Evolutionary conservation across 371 early-diverging fungal genomes (phyloP).

Genomic region (Enterocytospora artemiae): DNA sequence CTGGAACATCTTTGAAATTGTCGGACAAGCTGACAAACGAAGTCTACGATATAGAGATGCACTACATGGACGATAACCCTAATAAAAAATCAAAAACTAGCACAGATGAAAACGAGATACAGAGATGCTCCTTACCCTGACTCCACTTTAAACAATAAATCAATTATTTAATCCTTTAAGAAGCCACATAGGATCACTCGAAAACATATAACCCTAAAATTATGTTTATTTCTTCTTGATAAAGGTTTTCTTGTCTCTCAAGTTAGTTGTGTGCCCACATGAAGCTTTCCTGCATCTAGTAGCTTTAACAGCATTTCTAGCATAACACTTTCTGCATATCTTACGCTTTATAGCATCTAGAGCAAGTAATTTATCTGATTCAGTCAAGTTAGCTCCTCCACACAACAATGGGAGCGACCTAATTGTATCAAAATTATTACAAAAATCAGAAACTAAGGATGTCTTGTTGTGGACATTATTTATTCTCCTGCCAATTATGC

Average conservation of each 20-base stretch:
- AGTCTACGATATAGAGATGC: too few species aligned
- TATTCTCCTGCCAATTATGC: not conserved
- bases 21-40: too few species aligned
- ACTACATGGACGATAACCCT: too few species aligned
- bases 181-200: too few species aligned
- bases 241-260: constrained; percentile 42
- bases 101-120: too few species aligned
- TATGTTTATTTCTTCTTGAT: constrained; percentile 24
- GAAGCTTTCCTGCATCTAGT: constrained; percentile 41
- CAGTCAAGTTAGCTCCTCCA: constrained; percentile 40
- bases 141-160: too few species aligned
- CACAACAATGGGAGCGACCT: constrained; percentile 16
- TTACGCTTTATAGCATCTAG: constrained; percentile 12
- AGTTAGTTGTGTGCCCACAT: constrained; percentile 38
- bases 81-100: too few species aligned
- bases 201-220: too few species aligned
- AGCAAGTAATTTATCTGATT: constrained; percentile 34
- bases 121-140: too few species aligned
- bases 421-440: not conserved
- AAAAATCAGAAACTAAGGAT: too few species aligned
- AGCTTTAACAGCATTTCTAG: constrained; percentile 34
- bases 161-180: too few species aligned
- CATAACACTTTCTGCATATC: constrained; percentile 50
- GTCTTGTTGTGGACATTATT: not conserved
- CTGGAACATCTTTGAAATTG: too few species aligned